Evolutionary conservation across 306 rosid species (phyloP).

Genomic region (Lablab purpureus): DNA sequence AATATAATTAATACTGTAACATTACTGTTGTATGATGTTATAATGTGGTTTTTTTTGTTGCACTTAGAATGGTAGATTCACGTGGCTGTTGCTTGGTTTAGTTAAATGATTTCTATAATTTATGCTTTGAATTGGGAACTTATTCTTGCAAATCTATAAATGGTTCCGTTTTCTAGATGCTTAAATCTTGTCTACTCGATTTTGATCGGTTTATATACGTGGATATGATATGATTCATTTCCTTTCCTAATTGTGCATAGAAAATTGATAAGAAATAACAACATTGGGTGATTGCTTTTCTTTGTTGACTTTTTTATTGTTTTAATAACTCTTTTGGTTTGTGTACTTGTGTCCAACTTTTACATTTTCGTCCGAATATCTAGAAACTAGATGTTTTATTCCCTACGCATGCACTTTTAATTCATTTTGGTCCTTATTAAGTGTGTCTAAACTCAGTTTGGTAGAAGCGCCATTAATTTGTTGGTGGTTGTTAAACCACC

Average conservation of each 20-base stretch:
- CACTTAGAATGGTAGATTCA: too few species aligned
- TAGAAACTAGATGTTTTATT: neutral
- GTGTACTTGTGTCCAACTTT: neutral
- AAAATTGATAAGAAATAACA: neutral
- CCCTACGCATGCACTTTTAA: neutral
- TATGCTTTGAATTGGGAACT: conserved; percentile 18
- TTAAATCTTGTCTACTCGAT: neutral
- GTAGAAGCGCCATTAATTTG: neutral
- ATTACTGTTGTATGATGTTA: too few species aligned
- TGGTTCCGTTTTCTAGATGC: neutral
- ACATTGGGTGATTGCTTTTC: neutral
- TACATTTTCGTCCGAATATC: neutral
- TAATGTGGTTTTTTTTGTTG: too few species aligned
- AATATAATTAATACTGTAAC: neutral
- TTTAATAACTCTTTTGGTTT: neutral
- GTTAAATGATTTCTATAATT: neutral
- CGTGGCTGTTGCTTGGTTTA: too few species aligned
- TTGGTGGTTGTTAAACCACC: too few species aligned
- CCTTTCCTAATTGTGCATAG: neutral
- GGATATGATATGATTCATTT: conserved; percentile 8
- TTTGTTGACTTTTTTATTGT: neutral
- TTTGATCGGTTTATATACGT: conserved; percentile 1
- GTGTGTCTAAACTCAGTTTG: neutral
- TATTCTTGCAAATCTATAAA: neutral
- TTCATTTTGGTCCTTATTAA: too few species aligned